Conservation (phyloP, 2,329 filamentous ascomycete species). For the Monosporascus sp. region DNA sequence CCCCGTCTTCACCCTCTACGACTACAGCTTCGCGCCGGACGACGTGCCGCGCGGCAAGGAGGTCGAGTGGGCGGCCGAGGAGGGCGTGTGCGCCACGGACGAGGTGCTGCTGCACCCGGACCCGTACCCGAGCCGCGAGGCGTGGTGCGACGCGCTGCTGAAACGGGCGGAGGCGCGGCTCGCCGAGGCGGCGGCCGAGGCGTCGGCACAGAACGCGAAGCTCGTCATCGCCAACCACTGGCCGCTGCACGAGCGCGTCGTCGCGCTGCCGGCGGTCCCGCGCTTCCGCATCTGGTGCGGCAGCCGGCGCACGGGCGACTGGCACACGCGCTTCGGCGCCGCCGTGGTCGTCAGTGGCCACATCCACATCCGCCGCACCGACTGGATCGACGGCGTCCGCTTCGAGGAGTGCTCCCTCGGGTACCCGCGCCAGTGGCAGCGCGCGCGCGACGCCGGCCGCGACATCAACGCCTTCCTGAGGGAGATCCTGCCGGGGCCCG, state of each 20-base stretch:
- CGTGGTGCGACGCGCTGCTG: constrained; percentile 29
- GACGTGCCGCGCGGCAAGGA: constrained; percentile 43
- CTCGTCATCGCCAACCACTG: constrained; percentile 33
- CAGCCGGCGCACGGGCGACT: constrained; percentile 29
- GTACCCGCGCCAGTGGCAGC: constrained; percentile 33
- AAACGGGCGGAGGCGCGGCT: constrained; percentile 22
- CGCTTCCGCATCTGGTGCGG: constrained; percentile 35
- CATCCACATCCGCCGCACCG: constrained; percentile 32
- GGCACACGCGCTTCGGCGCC: constrained; percentile 29
- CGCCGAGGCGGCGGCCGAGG: constrained; percentile 13
- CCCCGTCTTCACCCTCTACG: constrained; percentile 55
- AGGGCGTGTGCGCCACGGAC: constrained; percentile 31
- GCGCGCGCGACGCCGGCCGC: constrained; percentile 21
- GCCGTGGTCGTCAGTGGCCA: constrained; percentile 32
- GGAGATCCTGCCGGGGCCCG: constrained; percentile 29
- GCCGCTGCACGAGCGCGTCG: constrained; percentile 31
- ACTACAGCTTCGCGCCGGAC: constrained; percentile 51
- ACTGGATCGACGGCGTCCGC: constrained; percentile 31
- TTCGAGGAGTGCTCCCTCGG: constrained; percentile 34
- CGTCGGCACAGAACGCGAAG: constrained; percentile 10
- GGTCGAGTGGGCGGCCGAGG: constrained; percentile 30
- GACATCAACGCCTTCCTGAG: constrained; percentile 29
- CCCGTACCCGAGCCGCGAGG: constrained; percentile 27
- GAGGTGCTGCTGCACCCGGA: constrained; percentile 32
- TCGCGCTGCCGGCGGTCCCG: constrained; percentile 28